Base-by-base conservation (phyloP, 2,329 filamentous ascomycete genomes). In the Pyrenochaeta sp. region DNA sequence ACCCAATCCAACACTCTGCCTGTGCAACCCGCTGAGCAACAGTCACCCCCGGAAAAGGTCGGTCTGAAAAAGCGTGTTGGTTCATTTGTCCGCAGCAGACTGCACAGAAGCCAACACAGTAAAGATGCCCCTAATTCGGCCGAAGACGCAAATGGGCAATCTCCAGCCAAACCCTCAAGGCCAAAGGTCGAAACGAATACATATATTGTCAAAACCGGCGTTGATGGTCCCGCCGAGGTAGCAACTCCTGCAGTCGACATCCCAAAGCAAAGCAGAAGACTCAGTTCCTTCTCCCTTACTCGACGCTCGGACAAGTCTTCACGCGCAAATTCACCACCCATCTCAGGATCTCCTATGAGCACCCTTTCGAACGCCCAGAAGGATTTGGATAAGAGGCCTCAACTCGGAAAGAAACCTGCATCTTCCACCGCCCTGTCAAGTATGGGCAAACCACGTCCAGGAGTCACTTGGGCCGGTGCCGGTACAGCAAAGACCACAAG, bases 231-330 rank as follows among this genome's bases (percentile, higher is more conserved):
- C 3, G 51, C 51, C 10, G 60, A 64, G 24, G 43, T 60, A 2
- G 48, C 61, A 19, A 47, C 55, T 9, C 54, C 58, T 3, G 53
- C 57, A 3, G 48, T 65, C 10, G 57, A 61, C 17, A 56, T 62
- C 22, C 55, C 59, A 26, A 62, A 54, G 44, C 54, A 49, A 27
- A 48, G 56, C 28, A 50, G 67, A 22, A 54, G 70, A 23, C 48
- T 71, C 15, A 70, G 65, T 42, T 65, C 72, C 3, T 72, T 73
- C 34, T 72, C 71, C 1, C 58, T 72, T 1, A 69, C 72, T 3
- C 61, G 65, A 14, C 68, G 61, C 29, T 69, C 73, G 2, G 68
- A 71, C 27, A 61, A 59, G 20, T 68, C 65, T 2, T 72, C 72
- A 6, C 64, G 63, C 8, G 63, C 65, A 17, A 65, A 67, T 44